These are phyloP conservation scores for Vitis hybrid DNA, from an alignment of 177 flowering plant genomes.

Conservation along the genomic window DNA sequence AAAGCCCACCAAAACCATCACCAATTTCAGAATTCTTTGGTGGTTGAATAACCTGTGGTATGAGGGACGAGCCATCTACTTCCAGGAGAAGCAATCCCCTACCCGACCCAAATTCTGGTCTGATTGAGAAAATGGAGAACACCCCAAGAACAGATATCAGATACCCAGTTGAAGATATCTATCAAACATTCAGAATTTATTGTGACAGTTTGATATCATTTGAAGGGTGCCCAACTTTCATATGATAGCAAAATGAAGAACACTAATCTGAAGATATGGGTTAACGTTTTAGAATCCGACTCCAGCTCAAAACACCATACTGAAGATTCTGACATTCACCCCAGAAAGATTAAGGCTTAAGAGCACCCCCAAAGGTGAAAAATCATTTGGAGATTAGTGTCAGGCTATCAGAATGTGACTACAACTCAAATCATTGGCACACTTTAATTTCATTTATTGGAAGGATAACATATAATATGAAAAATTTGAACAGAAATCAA, in stretches of 20 bases:
- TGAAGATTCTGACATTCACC: no score
- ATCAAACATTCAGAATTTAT: background rate
- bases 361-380: no score
- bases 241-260: background rate
- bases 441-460: no score
- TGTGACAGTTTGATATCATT: no score
- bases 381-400: no score
- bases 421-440: background rate
- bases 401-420: background rate
- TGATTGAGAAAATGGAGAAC: background rate
- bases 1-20: constrained; percentile 26
- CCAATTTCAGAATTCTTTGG: constrained; percentile 3
- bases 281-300: background rate
- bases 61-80: constrained; percentile 24
- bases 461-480: background rate
- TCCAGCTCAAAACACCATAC: no score
- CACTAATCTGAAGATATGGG: constrained; percentile 1
- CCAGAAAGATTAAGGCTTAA: no score
- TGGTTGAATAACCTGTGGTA: constrained; percentile 2
- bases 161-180: background rate
- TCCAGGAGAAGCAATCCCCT: background rate
- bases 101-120: background rate
- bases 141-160: background rate
- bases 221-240: no score
- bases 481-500: background rate